Evolutionary conservation across 176 grass and related monocot genomes (phyloP).

Genomic region (sorghum (Sorghum bicolor)): Sorghum_bicolor_NCBIv3 NC_012870.2:60760501-60761000

Average conservation of each 20-base stretch:
- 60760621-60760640: slow-evolving; percentile 39
- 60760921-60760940: neutral
- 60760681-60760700: slow-evolving; percentile 71
- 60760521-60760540: slow-evolving; percentile 6
- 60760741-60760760: slow-evolving; percentile 44
- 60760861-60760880: neutral
- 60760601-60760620: slow-evolving; percentile 57
- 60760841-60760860: neutral
- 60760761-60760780: slow-evolving; percentile 33
- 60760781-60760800: slow-evolving; percentile 41
- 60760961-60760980: slow-evolving; percentile 43
- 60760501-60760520: slow-evolving; percentile 49
- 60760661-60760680: slow-evolving; percentile 44
- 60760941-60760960: neutral
- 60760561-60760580: slow-evolving; percentile 54
- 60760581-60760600: slow-evolving; percentile 68
- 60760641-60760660: neutral
- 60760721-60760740: slow-evolving; percentile 58
- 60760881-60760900: too few relatives aligned
- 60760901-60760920: neutral
- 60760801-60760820: slow-evolving; percentile 54
- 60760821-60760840: slow-evolving; percentile 19
- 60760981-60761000: slow-evolving; percentile 47
- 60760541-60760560: neutral
- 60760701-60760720: slow-evolving; percentile 46